Percentiles rank a stretch among this genome's conserved stretches.
phyloP scores from a whole-genome alignment of 2,329 filamentous ascomycete genomes.

The Biscogniauxia sp. region DNA sequence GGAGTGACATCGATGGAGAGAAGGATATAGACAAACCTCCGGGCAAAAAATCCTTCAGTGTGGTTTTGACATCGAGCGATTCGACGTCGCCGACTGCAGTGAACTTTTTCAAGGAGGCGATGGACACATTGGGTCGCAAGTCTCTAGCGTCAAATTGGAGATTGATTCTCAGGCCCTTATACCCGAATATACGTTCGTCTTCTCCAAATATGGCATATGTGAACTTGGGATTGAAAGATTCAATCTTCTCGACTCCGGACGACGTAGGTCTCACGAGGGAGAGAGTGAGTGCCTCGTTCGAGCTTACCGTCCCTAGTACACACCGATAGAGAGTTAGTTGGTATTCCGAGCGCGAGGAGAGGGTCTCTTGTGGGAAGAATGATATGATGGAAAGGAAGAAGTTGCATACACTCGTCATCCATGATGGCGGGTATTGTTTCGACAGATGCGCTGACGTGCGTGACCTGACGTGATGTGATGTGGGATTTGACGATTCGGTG shows the following conservation, averaged over 20 bases:
- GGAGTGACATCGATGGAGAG: not conserved
- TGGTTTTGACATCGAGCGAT: constrained; percentile 65
- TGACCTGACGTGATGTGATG: constrained; percentile 1
- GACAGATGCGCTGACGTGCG: constrained; percentile 4
- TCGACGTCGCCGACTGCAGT: constrained; percentile 64
- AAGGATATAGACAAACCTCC: constrained; percentile 47
- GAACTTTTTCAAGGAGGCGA: constrained; percentile 71
- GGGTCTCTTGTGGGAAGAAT: not conserved
- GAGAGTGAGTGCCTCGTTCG: constrained; percentile 62
- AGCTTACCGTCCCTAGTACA: constrained; percentile 52
- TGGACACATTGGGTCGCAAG: constrained; percentile 72
- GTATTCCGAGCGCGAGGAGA: not conserved
- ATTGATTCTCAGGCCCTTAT: constrained; percentile 75
- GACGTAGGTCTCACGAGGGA: constrained; percentile 35
- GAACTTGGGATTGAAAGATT: constrained; percentile 78
- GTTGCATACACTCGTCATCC: constrained; percentile 30
- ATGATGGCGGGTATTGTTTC: constrained; percentile 14
- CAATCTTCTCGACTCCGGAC: constrained; percentile 52
- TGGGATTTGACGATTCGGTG: not conserved
- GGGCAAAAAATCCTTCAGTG: constrained; percentile 65
- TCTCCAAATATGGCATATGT: constrained; percentile 93
- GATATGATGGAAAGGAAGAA: not conserved
- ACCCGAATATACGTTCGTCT: constrained; percentile 89
- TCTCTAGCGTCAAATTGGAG: constrained; percentile 68
- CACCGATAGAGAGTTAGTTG: constrained; percentile 6